Conservation (phyloP, 768 basidiomycete species). For the Mycena haematopus region DNA sequence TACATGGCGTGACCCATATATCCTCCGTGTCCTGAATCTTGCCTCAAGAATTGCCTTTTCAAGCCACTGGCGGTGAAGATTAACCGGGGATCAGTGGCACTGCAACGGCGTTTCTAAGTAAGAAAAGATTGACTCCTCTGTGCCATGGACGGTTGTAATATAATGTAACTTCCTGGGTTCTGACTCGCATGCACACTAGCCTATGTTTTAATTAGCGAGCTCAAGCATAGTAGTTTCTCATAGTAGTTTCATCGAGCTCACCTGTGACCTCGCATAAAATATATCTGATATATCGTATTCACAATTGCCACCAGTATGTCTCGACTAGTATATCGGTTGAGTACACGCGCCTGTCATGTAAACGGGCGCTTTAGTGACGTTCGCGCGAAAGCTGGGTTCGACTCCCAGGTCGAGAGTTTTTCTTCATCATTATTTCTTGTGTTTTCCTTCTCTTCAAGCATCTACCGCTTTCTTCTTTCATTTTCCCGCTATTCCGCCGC, state of each 20-base stretch:
- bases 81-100: background rate
- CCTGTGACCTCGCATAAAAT: background rate
- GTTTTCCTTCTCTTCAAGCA: background rate
- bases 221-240: no score
- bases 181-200: no score
- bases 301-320: background rate
- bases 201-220: no score
- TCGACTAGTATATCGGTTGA: conserved; percentile 2
- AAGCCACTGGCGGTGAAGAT: background rate
- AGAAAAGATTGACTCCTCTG: no score
- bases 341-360: conserved; percentile 3
- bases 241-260: no score
- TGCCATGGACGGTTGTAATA: no score
- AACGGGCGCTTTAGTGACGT: background rate
- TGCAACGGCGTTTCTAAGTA: no score
- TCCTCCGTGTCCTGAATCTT: background rate
- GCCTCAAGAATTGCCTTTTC: background rate
- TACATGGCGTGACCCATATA: conserved; percentile 46
- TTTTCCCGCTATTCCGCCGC: no score
- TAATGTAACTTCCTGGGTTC: no score
- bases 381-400: conserved; percentile 2
- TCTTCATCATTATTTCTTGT: background rate
- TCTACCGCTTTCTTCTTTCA: background rate
- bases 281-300: no score
- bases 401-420: background rate